Conservation (phyloP, 2,329 filamentous ascomycete genomes). For the Ophiostoma fasciatum region DNA sequence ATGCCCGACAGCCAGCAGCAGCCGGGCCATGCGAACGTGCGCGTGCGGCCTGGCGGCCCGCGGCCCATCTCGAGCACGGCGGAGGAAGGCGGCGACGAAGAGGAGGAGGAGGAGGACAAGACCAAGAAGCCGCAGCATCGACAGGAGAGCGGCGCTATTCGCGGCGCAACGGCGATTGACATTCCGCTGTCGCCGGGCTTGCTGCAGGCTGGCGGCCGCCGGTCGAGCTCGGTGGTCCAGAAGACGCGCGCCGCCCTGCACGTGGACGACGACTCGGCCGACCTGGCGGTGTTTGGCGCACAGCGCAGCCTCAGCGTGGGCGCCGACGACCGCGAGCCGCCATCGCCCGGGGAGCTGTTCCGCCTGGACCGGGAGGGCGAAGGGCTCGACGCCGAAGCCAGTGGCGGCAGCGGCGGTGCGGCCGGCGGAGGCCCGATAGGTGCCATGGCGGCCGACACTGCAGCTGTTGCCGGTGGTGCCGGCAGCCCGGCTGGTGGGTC, state of each 20-base stretch:
- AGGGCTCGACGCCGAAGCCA: slow-evolving; percentile 16
- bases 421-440: not conserved
- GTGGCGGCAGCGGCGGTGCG: not conserved
- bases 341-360: slow-evolving; percentile 49
- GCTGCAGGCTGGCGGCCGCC: slow-evolving; percentile 29
- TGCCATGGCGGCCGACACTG: not conserved
- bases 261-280: slow-evolving; percentile 43
- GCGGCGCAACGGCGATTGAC: slow-evolving; percentile 52
- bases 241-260: slow-evolving; percentile 33
- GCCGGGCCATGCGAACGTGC: slow-evolving; percentile 14
- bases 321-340: slow-evolving; percentile 46
- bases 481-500: not conserved
- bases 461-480: not conserved
- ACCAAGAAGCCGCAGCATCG: slow-evolving; percentile 21
- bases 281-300: slow-evolving; percentile 39
- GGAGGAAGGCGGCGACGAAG: not conserved
- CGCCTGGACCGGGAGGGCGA: slow-evolving; percentile 25
- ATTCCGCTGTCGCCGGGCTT: slow-evolving; percentile 57
- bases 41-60: slow-evolving; percentile 12
- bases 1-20: no score
- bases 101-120: slow-evolving; percentile 14
- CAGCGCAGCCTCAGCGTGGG: slow-evolving; percentile 56
- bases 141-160: no score
- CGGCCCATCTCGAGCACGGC: not conserved
- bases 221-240: slow-evolving; percentile 57